phyloP scores from a whole-genome alignment of 2,329 filamentous ascomycete genomes.

The Clarireedia homoeocarpa region DNA sequence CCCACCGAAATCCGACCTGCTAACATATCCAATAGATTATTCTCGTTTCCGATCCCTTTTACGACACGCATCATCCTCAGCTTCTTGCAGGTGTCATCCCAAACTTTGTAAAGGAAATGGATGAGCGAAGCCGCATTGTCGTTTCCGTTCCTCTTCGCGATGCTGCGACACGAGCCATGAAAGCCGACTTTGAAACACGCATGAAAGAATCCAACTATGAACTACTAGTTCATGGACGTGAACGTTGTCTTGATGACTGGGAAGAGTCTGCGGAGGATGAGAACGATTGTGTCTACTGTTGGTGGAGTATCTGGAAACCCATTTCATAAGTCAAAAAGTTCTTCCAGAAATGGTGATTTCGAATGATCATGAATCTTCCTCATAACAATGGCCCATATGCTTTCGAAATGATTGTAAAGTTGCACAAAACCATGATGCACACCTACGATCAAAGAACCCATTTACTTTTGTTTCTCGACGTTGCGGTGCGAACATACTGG shows the following conservation, averaged over 20 bases:
- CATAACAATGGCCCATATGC: too few relatives aligned
- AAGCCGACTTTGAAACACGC: not conserved
- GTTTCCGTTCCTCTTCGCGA: conserved; percentile 77
- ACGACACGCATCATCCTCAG: conserved; percentile 72
- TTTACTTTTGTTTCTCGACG: too few relatives aligned
- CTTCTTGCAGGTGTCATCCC: conserved; percentile 66
- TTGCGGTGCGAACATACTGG: too few relatives aligned
- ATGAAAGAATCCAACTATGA: not conserved
- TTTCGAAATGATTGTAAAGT: too few relatives aligned
- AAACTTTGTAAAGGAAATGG: conserved; percentile 51
- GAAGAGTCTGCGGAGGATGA: conserved; percentile 1
- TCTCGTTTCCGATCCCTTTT: conserved; percentile 79
- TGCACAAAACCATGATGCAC: too few relatives aligned
- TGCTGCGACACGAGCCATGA: conserved; percentile 41
- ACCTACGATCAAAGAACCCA: too few relatives aligned
- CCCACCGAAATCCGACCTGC: not conserved
- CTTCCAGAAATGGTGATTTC: too few relatives aligned
- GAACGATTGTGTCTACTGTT: conserved; percentile 6
- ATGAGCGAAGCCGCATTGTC: conserved; percentile 52
- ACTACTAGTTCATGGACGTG: not conserved
- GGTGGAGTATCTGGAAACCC: conserved; percentile 11
- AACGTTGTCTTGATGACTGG: conserved; percentile 8
- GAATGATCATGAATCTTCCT: too few relatives aligned
- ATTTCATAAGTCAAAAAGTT: not conserved
- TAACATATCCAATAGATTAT: conserved; percentile 47